A percentile compares a stretch with the other conserved stretches of the same genome.
Conservation (phyloP, 2,329 filamentous ascomycete species). For the Gyromitra esculenta region DNA sequence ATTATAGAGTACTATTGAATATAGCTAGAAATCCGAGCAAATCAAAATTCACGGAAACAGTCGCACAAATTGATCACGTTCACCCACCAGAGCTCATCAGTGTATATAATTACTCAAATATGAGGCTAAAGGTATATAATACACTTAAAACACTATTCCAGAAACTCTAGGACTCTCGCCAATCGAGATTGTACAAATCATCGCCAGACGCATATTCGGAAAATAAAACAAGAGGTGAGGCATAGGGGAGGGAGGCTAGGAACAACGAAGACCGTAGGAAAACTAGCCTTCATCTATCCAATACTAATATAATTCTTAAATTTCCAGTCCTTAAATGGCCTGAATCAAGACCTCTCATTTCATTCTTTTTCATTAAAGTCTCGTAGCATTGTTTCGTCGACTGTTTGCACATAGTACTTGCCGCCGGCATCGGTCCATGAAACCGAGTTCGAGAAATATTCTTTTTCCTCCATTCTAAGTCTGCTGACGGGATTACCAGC, state of each 20-base stretch:
- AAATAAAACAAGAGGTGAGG: not conserved
- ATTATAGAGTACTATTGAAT: not conserved
- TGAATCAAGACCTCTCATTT: slow-evolving; percentile 8
- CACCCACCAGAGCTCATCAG: not conserved
- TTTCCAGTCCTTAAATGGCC: not conserved
- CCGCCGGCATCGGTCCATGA: slow-evolving; percentile 91
- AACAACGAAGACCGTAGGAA: not conserved
- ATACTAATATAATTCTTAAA: not conserved
- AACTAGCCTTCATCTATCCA: not conserved
- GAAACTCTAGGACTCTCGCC: slow-evolving; percentile 31
- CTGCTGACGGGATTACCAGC: slow-evolving; percentile 83
- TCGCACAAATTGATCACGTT: not conserved
- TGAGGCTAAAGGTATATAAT: slow-evolving; percentile 34
- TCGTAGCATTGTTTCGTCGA: slow-evolving; percentile 70
- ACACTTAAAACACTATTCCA: slow-evolving; percentile 20
- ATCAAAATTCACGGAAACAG: no score
- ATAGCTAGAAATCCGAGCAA: no score
- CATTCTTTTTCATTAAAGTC: slow-evolving; percentile 60
- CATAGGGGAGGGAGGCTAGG: not conserved
- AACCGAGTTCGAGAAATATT: slow-evolving; percentile 76
- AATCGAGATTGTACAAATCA: slow-evolving; percentile 12
- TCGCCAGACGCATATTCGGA: not conserved
- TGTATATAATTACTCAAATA: not conserved
- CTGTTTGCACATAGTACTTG: slow-evolving; percentile 86
- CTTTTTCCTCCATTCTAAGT: slow-evolving; percentile 77